Evolutionary conservation across 1,284 basidiomycete species (phyloP), one percentile per base, ranked within the genome.

Genomic region (Pseudozyma thailandica): DNA sequence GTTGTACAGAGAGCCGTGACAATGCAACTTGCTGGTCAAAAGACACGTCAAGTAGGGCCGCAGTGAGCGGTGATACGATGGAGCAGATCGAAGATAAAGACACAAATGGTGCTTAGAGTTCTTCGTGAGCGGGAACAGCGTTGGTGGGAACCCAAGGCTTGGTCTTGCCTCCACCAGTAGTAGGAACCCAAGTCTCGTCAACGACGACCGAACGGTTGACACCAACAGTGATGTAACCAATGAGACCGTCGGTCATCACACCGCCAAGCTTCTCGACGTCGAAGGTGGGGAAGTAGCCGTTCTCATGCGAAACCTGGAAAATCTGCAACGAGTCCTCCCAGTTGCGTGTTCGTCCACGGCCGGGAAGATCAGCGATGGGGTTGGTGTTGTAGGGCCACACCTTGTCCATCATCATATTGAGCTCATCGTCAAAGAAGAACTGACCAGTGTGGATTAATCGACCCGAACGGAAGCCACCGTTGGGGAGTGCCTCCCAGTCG

Each of bases 341-440:
- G 79, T 85, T 85, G 44, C 84, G 73, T 0, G 84, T 85, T 27
- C 84, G 77, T 39, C 83, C 83, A 62, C 83, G 78, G 57, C 80
- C 65, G 25, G 72, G 63, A 35, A 77, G 51, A 33, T 77, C 53
- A 26, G 71, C 71, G 71, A 85, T 82, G 37, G 84, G 84, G 78
- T 85, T 85, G 47, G 71, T 63, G 68, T 58, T 72, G 78, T 85
- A 85, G 4, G 85, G 84, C 62, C 66, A 73, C 28, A 84, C 54
- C 76, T 80, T 80, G 73, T 80, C 83, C 49, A 86, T 82, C 59
- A 79, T 47, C 63, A 84, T 77, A 74, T 88, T 88, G 55, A 88
- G 83, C 5, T 85, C 85, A 64, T 89, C 88, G 30, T 88, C 87
- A 61, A 89, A 88, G 85, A 89, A 89, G 81, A 88, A 88, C 73